Evolutionary conservation across 352 stramenopile species (phyloP).

Genomic region (Blastocystis sp.): DNA sequence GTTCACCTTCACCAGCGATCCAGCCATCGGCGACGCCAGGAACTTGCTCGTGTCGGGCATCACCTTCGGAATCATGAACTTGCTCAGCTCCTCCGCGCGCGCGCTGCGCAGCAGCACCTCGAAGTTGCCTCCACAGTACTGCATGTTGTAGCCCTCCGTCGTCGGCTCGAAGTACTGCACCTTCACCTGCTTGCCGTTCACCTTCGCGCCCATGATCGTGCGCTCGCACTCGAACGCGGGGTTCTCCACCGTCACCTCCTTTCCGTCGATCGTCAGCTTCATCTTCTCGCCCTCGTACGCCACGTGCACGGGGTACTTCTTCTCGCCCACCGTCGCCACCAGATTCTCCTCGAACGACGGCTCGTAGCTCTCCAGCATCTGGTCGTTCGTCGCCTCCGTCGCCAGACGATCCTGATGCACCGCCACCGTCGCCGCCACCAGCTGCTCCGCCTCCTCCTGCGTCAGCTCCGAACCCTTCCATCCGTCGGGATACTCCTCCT

Average conservation of each 20-base stretch:
- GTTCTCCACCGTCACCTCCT: slow-evolving; percentile 17
- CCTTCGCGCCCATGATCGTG: slow-evolving; percentile 1
- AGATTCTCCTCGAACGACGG: not conserved
- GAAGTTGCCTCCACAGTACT: slow-evolving; percentile 74
- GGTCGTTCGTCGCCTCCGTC: slow-evolving; percentile 12
- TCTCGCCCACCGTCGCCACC: not conserved
- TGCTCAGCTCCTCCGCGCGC: slow-evolving; percentile 69
- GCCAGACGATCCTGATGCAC: slow-evolving; percentile 52
- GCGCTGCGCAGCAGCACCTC: slow-evolving; percentile 76
- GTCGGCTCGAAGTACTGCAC: slow-evolving; percentile 68
- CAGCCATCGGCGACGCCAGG: slow-evolving; percentile 25
- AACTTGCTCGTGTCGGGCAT: slow-evolving; percentile 1
- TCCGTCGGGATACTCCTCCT: slow-evolving; percentile 83
- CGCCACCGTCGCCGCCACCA: slow-evolving; percentile 59
- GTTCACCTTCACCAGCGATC: slow-evolving; percentile 18
- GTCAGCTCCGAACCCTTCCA: slow-evolving; percentile 67
- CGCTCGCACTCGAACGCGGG: not conserved
- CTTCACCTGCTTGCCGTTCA: not conserved
- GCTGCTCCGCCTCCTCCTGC: slow-evolving; percentile 44
- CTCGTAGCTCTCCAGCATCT: slow-evolving; percentile 10
- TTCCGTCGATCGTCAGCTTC: slow-evolving; percentile 2
- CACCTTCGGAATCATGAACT: slow-evolving; percentile 43
- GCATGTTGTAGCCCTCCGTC: slow-evolving; percentile 69
- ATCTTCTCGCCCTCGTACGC: not conserved
- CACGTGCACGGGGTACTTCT: not conserved